A percentile compares a stretch with the other conserved stretches of the same genome.
Evolutionary conservation across 345 rosid genomes (phyloP).

Genomic region (Hypericum androsaemum): DNA sequence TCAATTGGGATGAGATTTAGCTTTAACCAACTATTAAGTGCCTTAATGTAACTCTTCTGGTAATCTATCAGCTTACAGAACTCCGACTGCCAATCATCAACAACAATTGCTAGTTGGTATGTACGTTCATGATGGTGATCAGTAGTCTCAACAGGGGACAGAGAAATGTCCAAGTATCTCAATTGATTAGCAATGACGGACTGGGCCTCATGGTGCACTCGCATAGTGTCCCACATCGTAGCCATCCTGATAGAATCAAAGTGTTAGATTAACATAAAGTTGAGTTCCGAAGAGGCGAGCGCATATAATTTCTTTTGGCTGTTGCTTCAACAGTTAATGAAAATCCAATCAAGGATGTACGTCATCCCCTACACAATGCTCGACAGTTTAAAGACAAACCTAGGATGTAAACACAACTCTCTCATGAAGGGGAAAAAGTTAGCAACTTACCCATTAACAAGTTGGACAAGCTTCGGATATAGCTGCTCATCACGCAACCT

Average conservation of each 20-base stretch:
- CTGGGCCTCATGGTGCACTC: constrained; percentile 52
- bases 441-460: constrained; percentile 74
- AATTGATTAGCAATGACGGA: constrained; percentile 28
- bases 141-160: constrained; percentile 55
- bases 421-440: too few relatives aligned
- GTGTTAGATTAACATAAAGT: neutral
- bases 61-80: constrained; percentile 55
- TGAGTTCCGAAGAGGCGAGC: neutral
- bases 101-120: constrained; percentile 54
- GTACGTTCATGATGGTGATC: constrained; percentile 71
- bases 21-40: constrained; percentile 61
- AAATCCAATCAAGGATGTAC: too few relatives aligned
- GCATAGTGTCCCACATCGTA: constrained; percentile 80
- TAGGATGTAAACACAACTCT: too few relatives aligned
- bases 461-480: constrained; percentile 69
- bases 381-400: too few relatives aligned
- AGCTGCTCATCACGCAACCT: constrained; percentile 83
- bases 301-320: too few relatives aligned
- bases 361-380: too few relatives aligned
- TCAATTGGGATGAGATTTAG: constrained; percentile 80
- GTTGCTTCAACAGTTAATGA: too few relatives aligned
- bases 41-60: constrained; percentile 58
- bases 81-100: constrained; percentile 71
- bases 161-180: constrained; percentile 35
- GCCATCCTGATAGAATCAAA: constrained; percentile 58